Evolutionary conservation across 192 early-diverging fungal species (phyloP).

Genomic region (Cladochytrium replicatum): DNA sequence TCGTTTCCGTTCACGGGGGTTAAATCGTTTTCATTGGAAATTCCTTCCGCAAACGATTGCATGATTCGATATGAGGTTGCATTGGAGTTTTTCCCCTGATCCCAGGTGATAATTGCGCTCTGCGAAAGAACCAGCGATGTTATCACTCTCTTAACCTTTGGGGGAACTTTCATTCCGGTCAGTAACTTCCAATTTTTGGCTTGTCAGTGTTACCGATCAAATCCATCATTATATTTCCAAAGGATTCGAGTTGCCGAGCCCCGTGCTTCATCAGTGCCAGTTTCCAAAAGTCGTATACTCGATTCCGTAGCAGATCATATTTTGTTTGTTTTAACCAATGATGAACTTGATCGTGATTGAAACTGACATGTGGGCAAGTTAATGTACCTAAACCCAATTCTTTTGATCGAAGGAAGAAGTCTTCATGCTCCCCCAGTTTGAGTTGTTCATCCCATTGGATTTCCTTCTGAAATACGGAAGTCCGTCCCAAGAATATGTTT

Average conservation of each 20-base stretch:
- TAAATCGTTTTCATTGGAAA: conserved; percentile 9
- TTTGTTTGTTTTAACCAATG: conserved; percentile 23
- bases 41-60: conserved; percentile 2
- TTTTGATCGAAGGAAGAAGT: conserved; percentile 26
- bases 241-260: conserved; percentile 7
- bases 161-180: too few species aligned
- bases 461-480: conserved; percentile 6
- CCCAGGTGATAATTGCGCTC: conserved; percentile 9
- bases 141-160: neutral
- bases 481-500: conserved; percentile 24
- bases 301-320: conserved; percentile 16
- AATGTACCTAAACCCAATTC: conserved; percentile 12
- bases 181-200: conserved; percentile 5
- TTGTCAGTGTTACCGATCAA: conserved; percentile 10
- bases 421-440: conserved; percentile 27
- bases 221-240: conserved; percentile 24
- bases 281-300: conserved; percentile 23
- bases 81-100: too few species aligned
- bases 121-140: conserved; percentile 2
- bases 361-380: conserved; percentile 21
- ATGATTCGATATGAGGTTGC: conserved; percentile 17
- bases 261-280: conserved; percentile 16
- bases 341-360: conserved; percentile 21
- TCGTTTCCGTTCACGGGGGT: conserved; percentile 20
- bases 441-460: conserved; percentile 24